Conservation (phyloP, 2,329 filamentous ascomycete species). For the Colletotrichum sp. region DNA sequence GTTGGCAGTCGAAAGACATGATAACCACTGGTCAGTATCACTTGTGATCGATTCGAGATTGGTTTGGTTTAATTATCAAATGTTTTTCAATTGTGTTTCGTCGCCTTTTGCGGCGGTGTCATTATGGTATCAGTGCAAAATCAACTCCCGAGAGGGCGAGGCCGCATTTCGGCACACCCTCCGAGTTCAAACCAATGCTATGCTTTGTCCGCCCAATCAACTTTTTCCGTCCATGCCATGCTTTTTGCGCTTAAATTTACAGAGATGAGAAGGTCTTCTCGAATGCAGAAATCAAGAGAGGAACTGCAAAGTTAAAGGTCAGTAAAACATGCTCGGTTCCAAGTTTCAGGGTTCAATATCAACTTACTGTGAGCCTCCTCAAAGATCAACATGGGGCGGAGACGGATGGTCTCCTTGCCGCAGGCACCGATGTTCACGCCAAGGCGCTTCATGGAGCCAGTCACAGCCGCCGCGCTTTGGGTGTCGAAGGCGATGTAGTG, state of each 20-base stretch:
- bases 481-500: slow-evolving; percentile 85
- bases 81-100: background rate
- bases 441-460: slow-evolving; percentile 72
- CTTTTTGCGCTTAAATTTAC: background rate
- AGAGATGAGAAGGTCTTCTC: slow-evolving; percentile 71
- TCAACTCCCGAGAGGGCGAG: background rate
- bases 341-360: background rate
- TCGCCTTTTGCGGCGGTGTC: background rate
- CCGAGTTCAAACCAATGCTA: background rate
- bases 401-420: slow-evolving; percentile 70
- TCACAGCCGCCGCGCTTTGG: slow-evolving; percentile 70
- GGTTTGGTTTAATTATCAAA: background rate
- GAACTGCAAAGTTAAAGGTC: background rate
- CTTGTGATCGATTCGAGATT: fast-evolving
- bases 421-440: slow-evolving; percentile 83
- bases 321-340: background rate
- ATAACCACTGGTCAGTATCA: background rate
- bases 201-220: background rate
- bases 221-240: background rate
- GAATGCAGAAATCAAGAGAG: slow-evolving; percentile 75
- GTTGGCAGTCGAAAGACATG: background rate
- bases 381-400: slow-evolving; percentile 85
- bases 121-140: slow-evolving; percentile 17
- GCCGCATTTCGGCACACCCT: background rate
- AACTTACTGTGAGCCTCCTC: slow-evolving; percentile 67